Conservation (phyloP, 441 rosid species). For the Isatis lusitanica region DNA sequence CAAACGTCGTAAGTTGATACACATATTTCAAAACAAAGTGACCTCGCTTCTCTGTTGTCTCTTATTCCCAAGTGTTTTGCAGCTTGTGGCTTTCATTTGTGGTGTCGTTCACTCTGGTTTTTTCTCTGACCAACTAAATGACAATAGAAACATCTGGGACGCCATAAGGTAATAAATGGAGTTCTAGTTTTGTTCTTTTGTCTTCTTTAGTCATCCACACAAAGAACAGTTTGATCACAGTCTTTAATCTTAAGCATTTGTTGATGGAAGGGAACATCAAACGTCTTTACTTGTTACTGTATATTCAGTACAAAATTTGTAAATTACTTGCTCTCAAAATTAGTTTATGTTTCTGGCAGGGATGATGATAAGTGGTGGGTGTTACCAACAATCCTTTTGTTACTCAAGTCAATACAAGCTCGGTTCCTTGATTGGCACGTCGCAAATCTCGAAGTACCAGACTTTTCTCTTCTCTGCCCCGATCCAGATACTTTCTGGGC, state of each 20-base stretch:
- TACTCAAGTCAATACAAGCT: conserved; percentile 79
- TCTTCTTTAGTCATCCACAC: neutral
- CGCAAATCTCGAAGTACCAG: conserved; percentile 86
- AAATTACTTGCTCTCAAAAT: conserved; percentile 1
- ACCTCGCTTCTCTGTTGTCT: neutral
- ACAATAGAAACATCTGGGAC: conserved; percentile 53
- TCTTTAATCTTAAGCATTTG: neutral
- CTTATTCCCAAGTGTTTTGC: conserved; percentile 35
- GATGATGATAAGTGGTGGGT: conserved; percentile 96
- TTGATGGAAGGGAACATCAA: neutral
- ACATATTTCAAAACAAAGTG: neutral
- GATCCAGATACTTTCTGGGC: conserved; percentile 97
- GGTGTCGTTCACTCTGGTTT: conserved; percentile 62
- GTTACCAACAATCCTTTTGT: conserved; percentile 69
- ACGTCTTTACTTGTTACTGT: neutral
- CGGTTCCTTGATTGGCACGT: conserved; percentile 90
- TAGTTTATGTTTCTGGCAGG: conserved; percentile 41
- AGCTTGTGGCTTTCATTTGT: conserved; percentile 86
- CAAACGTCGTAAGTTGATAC: conserved; percentile 74
- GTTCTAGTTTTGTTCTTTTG: neutral
- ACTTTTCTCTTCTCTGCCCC: conserved; percentile 75
- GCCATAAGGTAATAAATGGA: conserved; percentile 52
- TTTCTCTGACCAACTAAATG: conserved; percentile 47
- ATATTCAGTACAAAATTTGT: neutral
- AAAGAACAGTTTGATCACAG: neutral